A percentile compares a stretch with the other conserved stretches of the same genome.
Evolutionary conservation across 176 grass and related monocot genomes (phyloP).

Genomic region (Saccharum officinarum): DNA sequence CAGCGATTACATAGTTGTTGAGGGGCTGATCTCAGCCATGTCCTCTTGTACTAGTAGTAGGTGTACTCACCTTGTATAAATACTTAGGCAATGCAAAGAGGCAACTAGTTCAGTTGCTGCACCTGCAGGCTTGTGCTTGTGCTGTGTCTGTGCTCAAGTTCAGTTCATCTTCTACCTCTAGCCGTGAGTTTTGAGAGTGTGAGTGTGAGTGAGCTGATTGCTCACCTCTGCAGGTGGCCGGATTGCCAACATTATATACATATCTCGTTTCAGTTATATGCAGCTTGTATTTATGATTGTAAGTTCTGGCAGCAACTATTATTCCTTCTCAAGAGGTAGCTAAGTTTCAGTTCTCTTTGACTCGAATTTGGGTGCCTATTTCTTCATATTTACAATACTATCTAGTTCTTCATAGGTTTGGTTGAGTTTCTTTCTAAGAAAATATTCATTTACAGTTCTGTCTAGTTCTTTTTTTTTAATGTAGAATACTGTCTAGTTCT

Average conservation of each 20-base stretch:
- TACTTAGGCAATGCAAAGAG: background rate
- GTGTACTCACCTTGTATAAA: background rate
- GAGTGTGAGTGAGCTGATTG: background rate
- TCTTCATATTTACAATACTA: background rate
- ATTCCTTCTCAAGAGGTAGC: background rate
- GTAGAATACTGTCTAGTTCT: background rate
- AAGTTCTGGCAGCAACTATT: background rate
- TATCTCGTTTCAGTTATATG: background rate
- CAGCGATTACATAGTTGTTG: background rate
- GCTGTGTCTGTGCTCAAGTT: background rate
- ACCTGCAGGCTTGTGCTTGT: background rate
- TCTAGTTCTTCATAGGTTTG: background rate
- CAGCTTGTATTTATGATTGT: background rate
- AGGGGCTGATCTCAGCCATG: background rate
- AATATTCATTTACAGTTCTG: background rate
- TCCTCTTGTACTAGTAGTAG: background rate
- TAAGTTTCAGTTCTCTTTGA: background rate
- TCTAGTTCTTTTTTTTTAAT: background rate
- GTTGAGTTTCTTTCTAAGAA: background rate
- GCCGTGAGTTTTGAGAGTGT: background rate
- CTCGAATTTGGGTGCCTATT: background rate
- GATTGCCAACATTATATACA: background rate
- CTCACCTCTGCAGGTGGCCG: background rate
- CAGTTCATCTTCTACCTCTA: background rate
- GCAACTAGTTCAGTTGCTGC: background rate